Base-by-base conservation (phyloP, 2,329 filamentous ascomycete species). In the Trichoderma sp. region DNA sequence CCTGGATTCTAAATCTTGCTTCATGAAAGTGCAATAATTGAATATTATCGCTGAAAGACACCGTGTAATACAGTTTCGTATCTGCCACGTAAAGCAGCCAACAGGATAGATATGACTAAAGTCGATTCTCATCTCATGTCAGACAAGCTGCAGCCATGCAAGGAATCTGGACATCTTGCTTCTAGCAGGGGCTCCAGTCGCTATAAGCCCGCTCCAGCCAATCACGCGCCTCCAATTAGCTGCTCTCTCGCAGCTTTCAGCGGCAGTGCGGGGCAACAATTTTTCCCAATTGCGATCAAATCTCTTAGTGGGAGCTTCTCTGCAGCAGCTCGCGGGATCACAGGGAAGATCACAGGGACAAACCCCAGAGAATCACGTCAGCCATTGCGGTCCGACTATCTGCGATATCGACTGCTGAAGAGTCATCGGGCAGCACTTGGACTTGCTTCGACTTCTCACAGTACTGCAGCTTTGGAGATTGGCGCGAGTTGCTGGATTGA, bases 321-420 rank as follows among this genome's bases (percentile, higher is more conserved):
- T 34, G 60, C 8, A 39, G 65, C 28, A 68, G 53, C 65, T 68
- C 34, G 53, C 57, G 36, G 30, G 67, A 70, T 79, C 78, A 81
- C 80, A 79, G 78, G 79, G 78, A 78, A 79, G 76, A 79, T 77
- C 78, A 81, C 79, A 81, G 78, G 79, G 78, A 76, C 73, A 74
- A 73, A 77, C 60, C 62, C 73, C 71, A 76, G 68, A 53, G 70
- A 51, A 65, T 72, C 64, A 72, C 64, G 64, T 72, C 64, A 69
- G 64, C 64, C 70, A 60, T 43, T 71, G 65, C 56, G 53, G 26
- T 26, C 56, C 65, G 56, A 26, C 26, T 60, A 60, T 15, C n/a
- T 65, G 15, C 36, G 26, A 30, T n/a, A n/a, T 61, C 14, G 8
- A 69, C 4, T 34, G 5, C 32, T 57, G 24, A 60, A 39, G 64